Conservation (phyloP, 495 filamentous ascomycete genomes). For the Niebla homalea region DNA sequence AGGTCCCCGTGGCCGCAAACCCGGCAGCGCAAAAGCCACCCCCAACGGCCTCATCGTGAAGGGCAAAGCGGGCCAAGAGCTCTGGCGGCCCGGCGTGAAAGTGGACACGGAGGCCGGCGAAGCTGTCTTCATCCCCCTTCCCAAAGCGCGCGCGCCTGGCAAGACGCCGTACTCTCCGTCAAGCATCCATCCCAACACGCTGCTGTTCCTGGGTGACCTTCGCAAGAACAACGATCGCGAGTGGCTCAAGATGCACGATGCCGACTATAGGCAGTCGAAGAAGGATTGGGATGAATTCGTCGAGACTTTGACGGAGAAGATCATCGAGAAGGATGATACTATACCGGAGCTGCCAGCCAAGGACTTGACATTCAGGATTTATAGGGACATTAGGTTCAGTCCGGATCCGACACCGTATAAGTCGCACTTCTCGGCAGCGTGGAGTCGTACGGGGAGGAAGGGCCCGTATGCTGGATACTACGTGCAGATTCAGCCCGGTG, state of each 20-base stretch:
- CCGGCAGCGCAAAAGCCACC: constrained; percentile 9
- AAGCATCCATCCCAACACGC: constrained; percentile 66
- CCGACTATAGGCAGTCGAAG: constrained; percentile 59
- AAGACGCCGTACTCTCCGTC: constrained; percentile 53
- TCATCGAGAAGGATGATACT: constrained; percentile 58
- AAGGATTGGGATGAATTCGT: constrained; percentile 70
- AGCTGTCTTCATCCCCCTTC: constrained; percentile 54
- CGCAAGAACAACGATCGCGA: constrained; percentile 63
- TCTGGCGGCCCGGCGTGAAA: constrained; percentile 45
- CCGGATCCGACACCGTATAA: constrained; percentile 79
- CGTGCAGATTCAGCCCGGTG: constrained; percentile 44
- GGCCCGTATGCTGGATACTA: constrained; percentile 81
- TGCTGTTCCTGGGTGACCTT: constrained; percentile 64
- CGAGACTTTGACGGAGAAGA: constrained; percentile 51
- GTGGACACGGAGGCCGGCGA: constrained; percentile 45
- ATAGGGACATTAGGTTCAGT: constrained; percentile 67
- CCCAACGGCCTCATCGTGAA: constrained; percentile 1
- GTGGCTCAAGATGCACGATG: constrained; percentile 77
- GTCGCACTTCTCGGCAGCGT: constrained; percentile 72
- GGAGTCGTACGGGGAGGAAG: constrained; percentile 75
- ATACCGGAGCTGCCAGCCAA: constrained; percentile 72
- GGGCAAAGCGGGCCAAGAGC: constrained; percentile 32
- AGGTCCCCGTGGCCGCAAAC: constrained; percentile 9
- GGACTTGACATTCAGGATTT: constrained; percentile 76
- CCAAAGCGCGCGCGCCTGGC: constrained; percentile 53